A percentile compares a stretch with the other conserved stretches of the same genome.
These are phyloP conservation scores for Haemoproteus tartakovskyi DNA, from an alignment of 169 alveolate genomes.

Conservation along the genomic window DNA sequence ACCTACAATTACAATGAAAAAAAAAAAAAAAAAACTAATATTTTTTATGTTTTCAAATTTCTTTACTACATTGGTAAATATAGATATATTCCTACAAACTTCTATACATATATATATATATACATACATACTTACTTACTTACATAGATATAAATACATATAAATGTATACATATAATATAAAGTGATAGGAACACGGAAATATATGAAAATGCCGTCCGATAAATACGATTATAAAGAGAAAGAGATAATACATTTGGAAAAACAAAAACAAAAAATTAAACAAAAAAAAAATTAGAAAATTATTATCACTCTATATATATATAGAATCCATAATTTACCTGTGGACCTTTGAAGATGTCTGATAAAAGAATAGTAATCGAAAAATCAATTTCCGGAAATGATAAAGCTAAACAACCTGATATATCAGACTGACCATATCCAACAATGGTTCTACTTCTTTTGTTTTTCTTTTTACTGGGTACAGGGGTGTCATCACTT, in stretches of 20 bases:
- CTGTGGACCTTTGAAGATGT: conserved; percentile 65
- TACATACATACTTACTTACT: background rate
- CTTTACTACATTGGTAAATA: too few species aligned
- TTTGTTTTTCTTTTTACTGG: background rate
- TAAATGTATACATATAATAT: conserved; percentile 18
- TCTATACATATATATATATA: background rate
- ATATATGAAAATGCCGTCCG: conserved; percentile 24
- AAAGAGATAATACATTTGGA: too few species aligned
- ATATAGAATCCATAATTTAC: background rate
- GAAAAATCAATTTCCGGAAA: conserved; percentile 73
- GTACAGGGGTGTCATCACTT: background rate
- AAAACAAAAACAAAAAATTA: background rate
- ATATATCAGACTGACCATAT: conserved; percentile 69
- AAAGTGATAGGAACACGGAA: conserved; percentile 38
- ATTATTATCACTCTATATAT: background rate
- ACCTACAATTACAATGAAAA: background rate
- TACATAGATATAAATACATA: background rate
- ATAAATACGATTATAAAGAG: too few species aligned
- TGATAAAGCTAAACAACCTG: conserved; percentile 66
- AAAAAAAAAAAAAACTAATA: too few species aligned
- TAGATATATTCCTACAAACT: background rate
- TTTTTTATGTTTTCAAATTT: too few species aligned
- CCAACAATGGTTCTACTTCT: conserved; percentile 47
- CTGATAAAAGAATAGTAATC: conserved; percentile 64
- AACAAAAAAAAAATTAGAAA: background rate